These are phyloP conservation scores for Cenchrus fungigraminus DNA, from an alignment of 176 grass and related monocot species.

Conservation along the genomic window DNA sequence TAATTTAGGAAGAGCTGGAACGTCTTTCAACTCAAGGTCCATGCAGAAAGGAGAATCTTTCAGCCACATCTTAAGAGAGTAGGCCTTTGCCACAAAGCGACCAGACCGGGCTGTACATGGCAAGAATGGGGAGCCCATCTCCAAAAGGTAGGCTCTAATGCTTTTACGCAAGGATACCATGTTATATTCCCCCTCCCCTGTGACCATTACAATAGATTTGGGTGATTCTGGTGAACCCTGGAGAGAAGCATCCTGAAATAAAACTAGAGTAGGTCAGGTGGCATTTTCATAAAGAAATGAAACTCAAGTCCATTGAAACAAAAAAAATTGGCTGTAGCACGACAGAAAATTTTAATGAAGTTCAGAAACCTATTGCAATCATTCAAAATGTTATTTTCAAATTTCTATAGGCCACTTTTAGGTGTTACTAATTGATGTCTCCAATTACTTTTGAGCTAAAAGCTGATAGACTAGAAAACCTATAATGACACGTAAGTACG, in stretches of 20 bases:
- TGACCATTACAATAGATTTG: conserved; percentile 90
- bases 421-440: conserved; percentile 3
- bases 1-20: conserved; percentile 61
- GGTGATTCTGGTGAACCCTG: conserved; percentile 88
- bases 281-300: conserved; percentile 32
- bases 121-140: conserved; percentile 89
- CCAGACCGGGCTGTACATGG: conserved; percentile 75
- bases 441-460: conserved; percentile 14
- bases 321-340: not conserved
- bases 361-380: conserved; percentile 27
- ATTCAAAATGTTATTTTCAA: conserved; percentile 2
- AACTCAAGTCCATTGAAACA: not conserved
- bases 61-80: conserved; percentile 92
- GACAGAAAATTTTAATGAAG: not conserved
- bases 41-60: conserved; percentile 96
- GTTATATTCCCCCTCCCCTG: conserved; percentile 92
- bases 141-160: conserved; percentile 82
- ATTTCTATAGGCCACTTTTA: not conserved
- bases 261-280: conserved; percentile 29
- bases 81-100: conserved; percentile 73
- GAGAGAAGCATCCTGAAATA: conserved; percentile 85
- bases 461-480: not conserved
- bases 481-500: not conserved
- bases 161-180: conserved; percentile 87
- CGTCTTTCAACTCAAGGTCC: conserved; percentile 91